phyloP scores from a whole-genome alignment of 805 yeast species.

The Starmerella roubikii region DNA sequence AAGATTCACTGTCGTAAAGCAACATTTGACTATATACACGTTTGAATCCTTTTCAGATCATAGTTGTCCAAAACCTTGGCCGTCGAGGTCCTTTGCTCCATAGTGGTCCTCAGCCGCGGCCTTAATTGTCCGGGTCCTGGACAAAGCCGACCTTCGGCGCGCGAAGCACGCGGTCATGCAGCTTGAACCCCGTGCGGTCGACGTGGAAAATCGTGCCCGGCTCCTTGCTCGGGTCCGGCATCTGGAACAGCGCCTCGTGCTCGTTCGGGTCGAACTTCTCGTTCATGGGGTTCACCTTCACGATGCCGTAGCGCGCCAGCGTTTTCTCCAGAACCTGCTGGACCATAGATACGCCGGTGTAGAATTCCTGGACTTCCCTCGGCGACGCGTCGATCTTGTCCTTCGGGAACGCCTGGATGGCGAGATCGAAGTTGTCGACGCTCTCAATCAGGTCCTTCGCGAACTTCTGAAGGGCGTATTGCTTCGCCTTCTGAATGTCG shows the following conservation, averaged over 20 bases:
- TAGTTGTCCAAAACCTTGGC: too few species aligned
- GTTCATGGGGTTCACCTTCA: slow-evolving; percentile 69
- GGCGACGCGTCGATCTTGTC: slow-evolving; percentile 27
- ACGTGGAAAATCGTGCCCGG: slow-evolving; percentile 89
- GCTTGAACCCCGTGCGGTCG: slow-evolving; percentile 77
- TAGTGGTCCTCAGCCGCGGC: background rate
- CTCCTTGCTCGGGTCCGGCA: slow-evolving; percentile 74
- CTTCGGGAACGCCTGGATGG: slow-evolving; percentile 48
- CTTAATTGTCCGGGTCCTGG: slow-evolving; percentile 11
- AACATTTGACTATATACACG: too few species aligned
- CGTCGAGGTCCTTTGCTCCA: too few species aligned
- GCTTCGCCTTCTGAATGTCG: slow-evolving; percentile 75
- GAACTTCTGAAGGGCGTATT: slow-evolving; percentile 82
- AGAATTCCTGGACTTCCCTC: slow-evolving; percentile 49
- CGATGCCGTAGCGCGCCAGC: slow-evolving; percentile 62
- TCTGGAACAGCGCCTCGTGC: slow-evolving; percentile 87
- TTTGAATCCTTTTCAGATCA: too few species aligned
- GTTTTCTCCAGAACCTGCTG: slow-evolving; percentile 77
- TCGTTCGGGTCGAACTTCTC: slow-evolving; percentile 78
- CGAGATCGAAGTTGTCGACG: slow-evolving; percentile 80
- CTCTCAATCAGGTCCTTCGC: slow-evolving; percentile 83
- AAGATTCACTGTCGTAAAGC: too few species aligned
- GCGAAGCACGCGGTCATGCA: slow-evolving; percentile 77
- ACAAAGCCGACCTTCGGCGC: slow-evolving; percentile 96
- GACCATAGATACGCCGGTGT: slow-evolving; percentile 86